phyloP scores from a whole-genome alignment of 495 filamentous ascomycete species.

The Umbilicaria muhlenbergii region DNA sequence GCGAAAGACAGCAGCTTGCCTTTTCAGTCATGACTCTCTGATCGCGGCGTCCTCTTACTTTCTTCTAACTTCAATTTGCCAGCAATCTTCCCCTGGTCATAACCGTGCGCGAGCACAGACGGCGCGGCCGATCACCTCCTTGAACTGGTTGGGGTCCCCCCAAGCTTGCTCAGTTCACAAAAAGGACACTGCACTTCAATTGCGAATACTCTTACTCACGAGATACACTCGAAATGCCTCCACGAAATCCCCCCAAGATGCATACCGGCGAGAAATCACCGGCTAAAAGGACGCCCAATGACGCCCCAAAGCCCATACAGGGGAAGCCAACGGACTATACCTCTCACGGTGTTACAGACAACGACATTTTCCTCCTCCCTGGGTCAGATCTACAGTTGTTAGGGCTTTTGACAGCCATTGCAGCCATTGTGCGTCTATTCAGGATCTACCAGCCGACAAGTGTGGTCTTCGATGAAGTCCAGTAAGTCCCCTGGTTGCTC shows the following conservation, averaged over 20 bases:
- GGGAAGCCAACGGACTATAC: constrained; percentile 24
- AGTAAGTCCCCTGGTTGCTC: constrained; percentile 41
- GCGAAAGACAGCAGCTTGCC: no score
- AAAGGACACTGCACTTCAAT: constrained; percentile 12
- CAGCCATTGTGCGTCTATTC: constrained; percentile 72
- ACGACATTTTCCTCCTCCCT: constrained; percentile 49
- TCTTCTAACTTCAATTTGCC: constrained; percentile 9
- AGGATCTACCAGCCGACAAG: constrained; percentile 91
- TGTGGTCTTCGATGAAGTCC: constrained; percentile 98
- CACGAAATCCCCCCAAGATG: constrained; percentile 2
- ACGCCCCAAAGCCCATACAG: neutral
- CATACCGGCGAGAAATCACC: no score
- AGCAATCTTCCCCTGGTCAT: neutral
- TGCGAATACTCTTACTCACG: neutral
- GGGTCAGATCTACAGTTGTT: constrained; percentile 67
- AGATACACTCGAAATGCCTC: constrained; percentile 1
- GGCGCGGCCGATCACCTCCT: constrained; percentile 24
- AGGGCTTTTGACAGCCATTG: constrained; percentile 54
- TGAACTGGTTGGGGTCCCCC: constrained; percentile 17
- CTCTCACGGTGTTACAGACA: constrained; percentile 36
- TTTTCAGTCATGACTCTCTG: neutral
- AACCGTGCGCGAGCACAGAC: constrained; percentile 3
- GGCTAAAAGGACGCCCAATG: constrained; percentile 4
- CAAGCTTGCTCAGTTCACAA: constrained; percentile 23
- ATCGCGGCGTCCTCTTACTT: constrained; percentile 8